Evolutionary conservation across 768 basidiomycete genomes (phyloP), one percentile per base, ranked within the genome.

Genomic region (Cubamyces sp.): DNA sequence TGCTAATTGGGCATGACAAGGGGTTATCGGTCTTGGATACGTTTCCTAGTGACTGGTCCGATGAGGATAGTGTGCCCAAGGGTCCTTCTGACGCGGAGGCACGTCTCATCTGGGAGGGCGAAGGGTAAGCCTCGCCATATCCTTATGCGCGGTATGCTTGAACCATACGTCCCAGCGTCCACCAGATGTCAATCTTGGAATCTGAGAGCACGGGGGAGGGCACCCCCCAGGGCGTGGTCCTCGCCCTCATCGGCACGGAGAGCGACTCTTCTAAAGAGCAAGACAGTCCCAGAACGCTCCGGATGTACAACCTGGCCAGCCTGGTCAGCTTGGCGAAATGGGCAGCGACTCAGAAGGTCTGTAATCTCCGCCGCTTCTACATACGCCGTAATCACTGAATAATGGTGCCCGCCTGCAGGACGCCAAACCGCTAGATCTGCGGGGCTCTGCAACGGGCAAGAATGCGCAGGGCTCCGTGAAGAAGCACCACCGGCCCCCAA

Each of bases 281-380:
- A 53, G 89, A 91, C 65, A 72, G 79, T 7, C 68, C 79, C 41
- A 80, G 86, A 49, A 77, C 79, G 7, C 74, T 93, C 42, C 84
- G 92, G 42, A 93, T 94, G 91, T 94, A 94, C 72, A 94, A 87
- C 68, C 78, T 94, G 19, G 79, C 85, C 19, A 91, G 91, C 70
- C 74, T 94, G 6, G 81, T 82, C 9, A 92, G 82, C 67, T 80
- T 94, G 14, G 90, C 89, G 1, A 87, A 85, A 68, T 94, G 89
- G 89, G 80, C 84, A 0, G 75, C 87, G 18, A 76, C 86, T 11
- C 86, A 88, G 60, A 88, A 87, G 74, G 92, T 88, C 64, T 43
- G 75, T 53, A 3, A 30, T 42, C 37, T 34, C 14, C 4, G 25
- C 11, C 19, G 8, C 4, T 48, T 6, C 11, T 47, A 39, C 21